These are phyloP conservation scores for Durusdinium trenchii DNA, from an alignment of 73 alveolate genomes.

Conservation along the genomic window DNA sequence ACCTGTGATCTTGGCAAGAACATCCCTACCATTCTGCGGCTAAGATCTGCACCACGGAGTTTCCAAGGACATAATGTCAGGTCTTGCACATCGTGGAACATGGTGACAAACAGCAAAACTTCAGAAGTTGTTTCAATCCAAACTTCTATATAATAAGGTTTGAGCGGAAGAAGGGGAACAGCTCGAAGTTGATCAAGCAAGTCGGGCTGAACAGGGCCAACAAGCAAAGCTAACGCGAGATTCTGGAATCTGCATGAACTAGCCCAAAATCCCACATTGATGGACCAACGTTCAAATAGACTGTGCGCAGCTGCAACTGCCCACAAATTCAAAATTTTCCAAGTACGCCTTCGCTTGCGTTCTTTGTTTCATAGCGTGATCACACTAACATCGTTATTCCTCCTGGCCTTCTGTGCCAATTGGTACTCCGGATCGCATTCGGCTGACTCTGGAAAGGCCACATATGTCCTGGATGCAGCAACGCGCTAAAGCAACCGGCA, in stretches of 20 bases:
- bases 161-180: constrained; percentile 76
- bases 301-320: too few species aligned
- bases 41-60: constrained; percentile 31
- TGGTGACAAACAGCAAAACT: not conserved
- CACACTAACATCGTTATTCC: not conserved
- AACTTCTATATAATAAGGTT: not conserved
- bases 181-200: constrained; percentile 28
- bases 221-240: too few species aligned
- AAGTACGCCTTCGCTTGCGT: not conserved
- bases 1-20: too few species aligned
- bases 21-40: too few species aligned
- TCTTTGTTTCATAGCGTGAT: too few species aligned
- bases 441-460: constrained; percentile 78
- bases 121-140: not conserved
- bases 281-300: too few species aligned
- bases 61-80: constrained; percentile 78
- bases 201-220: constrained; percentile 27
- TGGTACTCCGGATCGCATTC: constrained; percentile 83
- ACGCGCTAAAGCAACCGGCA: too few species aligned
- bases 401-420: constrained; percentile 75
- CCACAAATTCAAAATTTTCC: too few species aligned
- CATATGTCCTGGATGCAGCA: constrained; percentile 61
- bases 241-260: too few species aligned
- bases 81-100: not conserved
- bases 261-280: too few species aligned